phyloP scores from a whole-genome alignment of 179 eudicot species.

The Silene vulgaris region DNA sequence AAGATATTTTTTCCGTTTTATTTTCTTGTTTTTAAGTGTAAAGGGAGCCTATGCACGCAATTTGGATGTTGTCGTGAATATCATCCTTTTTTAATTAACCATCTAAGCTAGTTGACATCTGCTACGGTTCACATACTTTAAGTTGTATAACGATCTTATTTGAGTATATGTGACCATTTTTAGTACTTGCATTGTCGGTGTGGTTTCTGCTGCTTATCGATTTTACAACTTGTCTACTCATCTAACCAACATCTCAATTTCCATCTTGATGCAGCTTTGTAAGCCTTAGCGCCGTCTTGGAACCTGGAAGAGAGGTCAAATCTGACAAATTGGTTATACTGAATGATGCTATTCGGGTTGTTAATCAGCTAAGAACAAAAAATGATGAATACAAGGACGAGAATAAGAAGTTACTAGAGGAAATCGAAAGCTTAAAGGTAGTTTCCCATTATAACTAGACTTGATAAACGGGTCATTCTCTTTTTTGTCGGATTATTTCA shows the following conservation, averaged over 20 bases:
- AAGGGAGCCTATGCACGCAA: background rate
- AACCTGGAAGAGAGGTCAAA: slow-evolving; percentile 72
- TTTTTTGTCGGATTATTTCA: background rate
- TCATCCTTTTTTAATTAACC: too few relatives aligned
- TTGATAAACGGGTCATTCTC: background rate
- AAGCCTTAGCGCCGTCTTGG: slow-evolving; percentile 62
- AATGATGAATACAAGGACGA: slow-evolving; percentile 51
- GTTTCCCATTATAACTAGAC: slow-evolving; percentile 13
- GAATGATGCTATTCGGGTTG: slow-evolving; percentile 60
- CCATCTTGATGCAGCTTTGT: slow-evolving; percentile 49
- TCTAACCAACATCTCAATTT: background rate
- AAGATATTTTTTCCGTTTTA: background rate
- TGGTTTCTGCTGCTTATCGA: too few relatives aligned
- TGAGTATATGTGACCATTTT: too few relatives aligned
- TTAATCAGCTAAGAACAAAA: slow-evolving; percentile 63
- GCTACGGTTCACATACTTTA: too few relatives aligned
- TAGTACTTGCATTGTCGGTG: background rate
- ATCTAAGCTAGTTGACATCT: too few relatives aligned
- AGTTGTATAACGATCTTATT: too few relatives aligned
- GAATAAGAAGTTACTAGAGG: slow-evolving; percentile 58
- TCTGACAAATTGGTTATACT: slow-evolving; percentile 70
- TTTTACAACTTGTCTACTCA: too few relatives aligned
- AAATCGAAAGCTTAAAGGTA: slow-evolving; percentile 82
- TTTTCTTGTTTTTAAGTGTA: background rate
- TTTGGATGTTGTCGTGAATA: background rate